A percentile compares a stretch with the other conserved stretches of the same genome.
Evolutionary conservation across 148 eudicot species (phyloP).

Genomic region (Rhododendron mucronatum): DNA sequence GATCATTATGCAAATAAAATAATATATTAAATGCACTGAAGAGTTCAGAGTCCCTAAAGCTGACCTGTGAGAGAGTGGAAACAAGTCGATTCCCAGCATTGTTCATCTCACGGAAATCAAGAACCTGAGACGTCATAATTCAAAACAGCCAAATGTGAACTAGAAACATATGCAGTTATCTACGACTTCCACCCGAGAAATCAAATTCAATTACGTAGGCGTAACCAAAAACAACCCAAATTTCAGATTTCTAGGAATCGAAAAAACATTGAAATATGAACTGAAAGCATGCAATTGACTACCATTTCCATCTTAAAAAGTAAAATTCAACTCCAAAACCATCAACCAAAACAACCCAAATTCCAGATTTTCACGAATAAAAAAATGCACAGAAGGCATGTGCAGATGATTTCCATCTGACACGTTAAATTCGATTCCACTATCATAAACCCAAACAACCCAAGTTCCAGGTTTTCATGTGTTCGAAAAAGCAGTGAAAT

Average conservation of each 20-base stretch:
- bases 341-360: background rate
- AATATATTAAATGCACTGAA: background rate
- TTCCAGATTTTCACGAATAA: background rate
- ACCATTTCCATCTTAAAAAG: background rate
- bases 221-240: background rate
- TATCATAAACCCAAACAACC: background rate
- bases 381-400: background rate
- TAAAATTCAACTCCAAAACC: background rate
- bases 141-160: background rate
- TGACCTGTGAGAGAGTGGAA: conserved; percentile 80
- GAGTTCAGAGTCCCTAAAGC: conserved; percentile 7
- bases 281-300: background rate
- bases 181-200: background rate
- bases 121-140: conserved; percentile 34
- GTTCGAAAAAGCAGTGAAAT: background rate
- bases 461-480: background rate
- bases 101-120: conserved; percentile 76
- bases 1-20: background rate
- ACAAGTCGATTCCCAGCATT: conserved; percentile 75
- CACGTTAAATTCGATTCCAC: background rate
- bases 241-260: background rate
- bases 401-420: background rate
- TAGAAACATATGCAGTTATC: background rate
- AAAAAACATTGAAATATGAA: background rate
- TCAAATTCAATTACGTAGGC: background rate